These are phyloP conservation scores for Mycena vitilis DNA, from an alignment of 768 basidiomycete genomes.

Conservation along the genomic window DNA sequence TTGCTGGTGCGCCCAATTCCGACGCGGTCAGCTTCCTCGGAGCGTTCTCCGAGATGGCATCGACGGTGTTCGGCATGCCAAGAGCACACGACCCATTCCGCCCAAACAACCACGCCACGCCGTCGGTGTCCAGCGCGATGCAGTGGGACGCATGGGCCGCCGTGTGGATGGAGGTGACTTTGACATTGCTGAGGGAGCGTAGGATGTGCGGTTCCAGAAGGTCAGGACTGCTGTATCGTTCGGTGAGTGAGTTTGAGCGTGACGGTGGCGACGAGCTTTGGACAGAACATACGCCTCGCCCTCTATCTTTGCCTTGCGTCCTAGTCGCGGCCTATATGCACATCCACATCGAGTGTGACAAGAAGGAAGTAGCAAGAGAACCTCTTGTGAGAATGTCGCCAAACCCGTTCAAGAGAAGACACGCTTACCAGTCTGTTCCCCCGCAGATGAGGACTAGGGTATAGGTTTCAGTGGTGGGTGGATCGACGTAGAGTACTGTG, in stretches of 20 bases:
- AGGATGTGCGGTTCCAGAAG: slow-evolving; percentile 90
- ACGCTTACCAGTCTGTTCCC: slow-evolving; percentile 86
- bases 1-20: slow-evolving; percentile 69
- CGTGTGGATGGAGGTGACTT: slow-evolving; percentile 76
- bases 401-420: slow-evolving; percentile 26
- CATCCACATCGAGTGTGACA: slow-evolving; percentile 33
- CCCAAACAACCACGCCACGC: slow-evolving; percentile 91
- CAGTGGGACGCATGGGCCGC: slow-evolving; percentile 83
- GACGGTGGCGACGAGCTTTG: neutral
- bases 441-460: slow-evolving; percentile 82
- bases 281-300: slow-evolving; percentile 52
- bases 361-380: slow-evolving; percentile 25
- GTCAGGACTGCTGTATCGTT: slow-evolving; percentile 70
- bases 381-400: slow-evolving; percentile 44
- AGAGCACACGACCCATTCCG: slow-evolving; percentile 79
- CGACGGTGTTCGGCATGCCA: slow-evolving; percentile 63
- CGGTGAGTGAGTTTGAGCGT: neutral
- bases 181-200: slow-evolving; percentile 87
- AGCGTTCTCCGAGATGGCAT: slow-evolving; percentile 79
- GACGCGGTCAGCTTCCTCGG: slow-evolving; percentile 70
- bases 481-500: neutral
- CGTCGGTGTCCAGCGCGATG: slow-evolving; percentile 78
- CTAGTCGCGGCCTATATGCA: slow-evolving; percentile 73
- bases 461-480: neutral
- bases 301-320: slow-evolving; percentile 71